Evolutionary conservation across 108 stramenopile species (phyloP).

Genomic region (Seminavis robusta): DNA sequence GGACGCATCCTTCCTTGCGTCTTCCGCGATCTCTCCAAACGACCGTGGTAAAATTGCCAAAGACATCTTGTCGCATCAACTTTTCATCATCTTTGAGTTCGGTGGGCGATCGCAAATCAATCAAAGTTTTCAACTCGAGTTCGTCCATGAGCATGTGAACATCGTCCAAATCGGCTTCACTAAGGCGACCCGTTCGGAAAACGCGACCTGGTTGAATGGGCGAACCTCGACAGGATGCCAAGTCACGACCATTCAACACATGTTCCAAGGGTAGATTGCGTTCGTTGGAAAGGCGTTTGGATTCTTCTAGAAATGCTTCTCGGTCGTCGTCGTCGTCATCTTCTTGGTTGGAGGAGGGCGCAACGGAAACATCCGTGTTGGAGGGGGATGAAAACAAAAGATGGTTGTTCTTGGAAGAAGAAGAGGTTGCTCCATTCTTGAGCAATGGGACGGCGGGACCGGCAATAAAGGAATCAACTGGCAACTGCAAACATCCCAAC

Average conservation of each 20-base stretch:
- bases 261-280: slow-evolving; percentile 73
- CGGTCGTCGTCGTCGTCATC: not conserved
- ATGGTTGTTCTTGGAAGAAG: no score
- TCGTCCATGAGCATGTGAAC: slow-evolving; percentile 52
- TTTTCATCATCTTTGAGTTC: slow-evolving; percentile 81
- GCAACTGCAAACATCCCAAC: no score
- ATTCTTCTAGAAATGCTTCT: slow-evolving; percentile 35
- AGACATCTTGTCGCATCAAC: slow-evolving; percentile 64
- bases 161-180: slow-evolving; percentile 81
- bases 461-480: no score
- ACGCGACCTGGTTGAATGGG: slow-evolving; percentile 68
- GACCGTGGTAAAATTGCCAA: slow-evolving; percentile 67
- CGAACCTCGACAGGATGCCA: slow-evolving; percentile 60
- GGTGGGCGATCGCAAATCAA: slow-evolving; percentile 83
- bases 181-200: slow-evolving; percentile 81
- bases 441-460: no score
- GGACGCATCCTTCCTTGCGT: slow-evolving; percentile 56
- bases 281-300: slow-evolving; percentile 52
- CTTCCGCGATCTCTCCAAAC: slow-evolving; percentile 63
- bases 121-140: slow-evolving; percentile 68
- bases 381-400: no score
- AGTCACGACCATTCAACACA: slow-evolving; percentile 91
- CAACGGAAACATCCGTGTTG: no score
- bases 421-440: no score
- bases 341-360: no score